phyloP scores from a whole-genome alignment of 352 stramenopile species.

The Phytophthora nicotianae region DNA sequence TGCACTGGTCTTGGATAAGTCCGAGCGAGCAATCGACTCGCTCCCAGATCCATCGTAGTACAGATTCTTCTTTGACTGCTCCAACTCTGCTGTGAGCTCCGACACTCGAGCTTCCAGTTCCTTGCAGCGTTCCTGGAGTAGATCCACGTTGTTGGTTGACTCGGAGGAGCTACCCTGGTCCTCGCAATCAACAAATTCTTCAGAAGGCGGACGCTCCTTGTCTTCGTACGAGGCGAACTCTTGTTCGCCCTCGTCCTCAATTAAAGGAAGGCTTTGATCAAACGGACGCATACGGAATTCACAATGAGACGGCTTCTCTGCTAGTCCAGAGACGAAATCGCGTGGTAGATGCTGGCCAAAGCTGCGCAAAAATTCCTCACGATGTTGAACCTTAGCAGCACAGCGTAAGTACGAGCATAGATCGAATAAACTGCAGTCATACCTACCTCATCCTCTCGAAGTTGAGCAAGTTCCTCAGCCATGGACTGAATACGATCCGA shows the following conservation, averaged over 20 bases:
- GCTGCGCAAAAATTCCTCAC: slow-evolving; percentile 75
- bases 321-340: slow-evolving; percentile 81
- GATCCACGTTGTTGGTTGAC: slow-evolving; percentile 46
- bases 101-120: slow-evolving; percentile 70
- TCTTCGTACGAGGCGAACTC: slow-evolving; percentile 37
- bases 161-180: slow-evolving; percentile 26
- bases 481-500: slow-evolving; percentile 86
- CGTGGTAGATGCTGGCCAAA: slow-evolving; percentile 84
- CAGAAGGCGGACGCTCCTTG: slow-evolving; percentile 33
- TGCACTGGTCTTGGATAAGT: slow-evolving; percentile 72
- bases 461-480: slow-evolving; percentile 81
- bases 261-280: slow-evolving; percentile 78
- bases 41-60: slow-evolving; percentile 76
- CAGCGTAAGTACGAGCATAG: slow-evolving; percentile 15
- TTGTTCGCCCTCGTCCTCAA: slow-evolving; percentile 51
- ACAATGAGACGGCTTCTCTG: slow-evolving; percentile 88
- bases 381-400: slow-evolving; percentile 58
- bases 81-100: slow-evolving; percentile 69
- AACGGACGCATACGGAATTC: slow-evolving; percentile 89
- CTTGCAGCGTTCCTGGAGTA: slow-evolving; percentile 70
- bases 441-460: slow-evolving; percentile 80
- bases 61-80: slow-evolving; percentile 73
- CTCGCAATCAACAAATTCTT: slow-evolving; percentile 40
- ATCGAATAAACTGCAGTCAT: neutral
- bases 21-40: slow-evolving; percentile 65